Percentiles rank a stretch among this genome's conserved stretches.
Evolutionary conservation across 2,329 filamentous ascomycete species (phyloP).

Genomic region (Ceratocystis albifundus): DNA sequence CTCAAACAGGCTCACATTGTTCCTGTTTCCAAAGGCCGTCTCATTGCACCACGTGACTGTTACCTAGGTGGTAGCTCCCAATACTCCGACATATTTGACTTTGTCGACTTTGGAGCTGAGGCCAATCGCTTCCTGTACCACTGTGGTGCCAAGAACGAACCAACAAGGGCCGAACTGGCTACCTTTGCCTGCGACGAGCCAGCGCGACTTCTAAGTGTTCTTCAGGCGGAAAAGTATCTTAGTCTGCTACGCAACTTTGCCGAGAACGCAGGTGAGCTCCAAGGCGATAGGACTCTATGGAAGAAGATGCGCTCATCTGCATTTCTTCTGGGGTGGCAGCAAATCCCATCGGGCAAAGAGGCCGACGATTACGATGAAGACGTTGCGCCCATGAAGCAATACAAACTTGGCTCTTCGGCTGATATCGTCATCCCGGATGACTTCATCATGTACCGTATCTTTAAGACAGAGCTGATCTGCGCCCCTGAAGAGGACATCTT

Average conservation of each 20-base stretch:
- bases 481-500: slow-evolving; percentile 82
- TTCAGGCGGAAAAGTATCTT: slow-evolving; percentile 81
- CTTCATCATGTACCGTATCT: slow-evolving; percentile 76
- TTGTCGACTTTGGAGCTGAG: slow-evolving; percentile 81
- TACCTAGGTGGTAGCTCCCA: slow-evolving; percentile 62
- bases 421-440: slow-evolving; percentile 76
- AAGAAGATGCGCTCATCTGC: slow-evolving; percentile 60
- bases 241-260: slow-evolving; percentile 70
- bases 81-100: slow-evolving; percentile 90
- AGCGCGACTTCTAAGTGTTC: slow-evolving; percentile 62
- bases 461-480: slow-evolving; percentile 72
- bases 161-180: slow-evolving; percentile 75
- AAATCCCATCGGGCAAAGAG: slow-evolving; percentile 18
- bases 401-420: slow-evolving; percentile 59
- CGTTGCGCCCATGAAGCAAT: slow-evolving; percentile 58
- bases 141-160: slow-evolving; percentile 83
- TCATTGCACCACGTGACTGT: slow-evolving; percentile 22
- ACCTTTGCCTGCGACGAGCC: slow-evolving; percentile 74
- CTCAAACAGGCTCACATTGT: slow-evolving; percentile 59
- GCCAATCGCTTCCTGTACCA: slow-evolving; percentile 82
- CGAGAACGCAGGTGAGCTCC: slow-evolving; percentile 56
- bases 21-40: slow-evolving; percentile 40
- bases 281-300: slow-evolving; percentile 67
- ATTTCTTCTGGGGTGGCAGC: slow-evolving; percentile 70
- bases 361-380: slow-evolving; percentile 37